Evolutionary conservation across 106 monocot species (phyloP).

Genomic region (Acorus calamus): DNA sequence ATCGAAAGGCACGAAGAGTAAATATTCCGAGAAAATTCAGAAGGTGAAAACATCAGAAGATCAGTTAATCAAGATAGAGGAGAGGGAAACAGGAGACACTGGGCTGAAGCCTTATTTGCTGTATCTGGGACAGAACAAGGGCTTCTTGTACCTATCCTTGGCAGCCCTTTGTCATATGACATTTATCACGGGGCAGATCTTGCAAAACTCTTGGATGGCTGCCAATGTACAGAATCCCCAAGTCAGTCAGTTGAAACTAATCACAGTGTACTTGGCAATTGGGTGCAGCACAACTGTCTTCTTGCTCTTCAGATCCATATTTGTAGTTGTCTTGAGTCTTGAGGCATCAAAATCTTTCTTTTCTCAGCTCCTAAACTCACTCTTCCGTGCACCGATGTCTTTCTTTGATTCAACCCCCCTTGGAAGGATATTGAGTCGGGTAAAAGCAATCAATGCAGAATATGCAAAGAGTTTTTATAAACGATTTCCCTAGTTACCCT

Average conservation of each 20-base stretch:
- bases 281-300: conserved; percentile 44
- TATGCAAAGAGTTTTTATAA: no score
- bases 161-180: conserved; percentile 39
- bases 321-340: conserved; percentile 54
- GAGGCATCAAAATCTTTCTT: conserved; percentile 82
- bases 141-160: conserved; percentile 41
- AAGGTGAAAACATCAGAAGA: conserved; percentile 13
- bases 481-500: no score
- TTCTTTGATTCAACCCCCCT: conserved; percentile 95
- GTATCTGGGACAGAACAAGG: conserved; percentile 80
- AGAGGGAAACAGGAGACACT: conserved; percentile 62
- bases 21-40: conserved; percentile 6
- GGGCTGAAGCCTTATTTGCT: conserved; percentile 71
- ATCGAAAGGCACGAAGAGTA: conserved; percentile 14
- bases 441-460: conserved; percentile 11
- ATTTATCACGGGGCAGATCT: conserved; percentile 74
- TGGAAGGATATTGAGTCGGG: conserved; percentile 91
- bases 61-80: conserved; percentile 94
- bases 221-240: conserved; percentile 67
- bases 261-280: conserved; percentile 65
- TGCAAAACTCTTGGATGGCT: conserved; percentile 97
- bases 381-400: conserved; percentile 87
- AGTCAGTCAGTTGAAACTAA: conserved; percentile 58
- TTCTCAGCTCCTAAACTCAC: conserved; percentile 58
- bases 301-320: conserved; percentile 55